A percentile compares a stretch with the other conserved stretches of the same genome.
phyloP scores from a whole-genome alignment of 352 stramenopile genomes.

The Aphanomyces euteiches region DNA sequence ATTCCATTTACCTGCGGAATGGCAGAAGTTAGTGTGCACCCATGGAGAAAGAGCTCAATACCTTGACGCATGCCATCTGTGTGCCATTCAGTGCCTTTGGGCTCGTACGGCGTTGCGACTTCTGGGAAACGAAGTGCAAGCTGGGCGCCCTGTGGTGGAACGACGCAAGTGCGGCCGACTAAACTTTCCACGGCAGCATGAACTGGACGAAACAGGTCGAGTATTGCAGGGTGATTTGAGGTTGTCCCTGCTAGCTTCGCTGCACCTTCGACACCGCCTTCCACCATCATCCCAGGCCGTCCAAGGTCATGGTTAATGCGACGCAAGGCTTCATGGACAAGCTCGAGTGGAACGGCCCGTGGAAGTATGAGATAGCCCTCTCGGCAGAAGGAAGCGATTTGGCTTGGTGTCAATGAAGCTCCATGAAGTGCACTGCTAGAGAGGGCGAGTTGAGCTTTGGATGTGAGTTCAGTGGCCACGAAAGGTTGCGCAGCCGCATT shows the following conservation, averaged over 20 bases:
- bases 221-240: conserved; percentile 60
- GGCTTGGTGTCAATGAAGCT: conserved; percentile 48
- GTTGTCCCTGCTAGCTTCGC: conserved; percentile 67
- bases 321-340: conserved; percentile 53
- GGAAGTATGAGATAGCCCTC: conserved; percentile 73
- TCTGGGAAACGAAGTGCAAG: conserved; percentile 74
- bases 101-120: conserved; percentile 55
- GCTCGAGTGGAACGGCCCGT: conserved; percentile 47
- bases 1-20: conserved; percentile 41
- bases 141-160: conserved; percentile 51
- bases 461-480: conserved; percentile 43
- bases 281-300: conserved; percentile 59
- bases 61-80: conserved; percentile 76
- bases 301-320: conserved; percentile 78
- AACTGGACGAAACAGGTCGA: conserved; percentile 58
- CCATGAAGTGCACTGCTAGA: conserved; percentile 32
- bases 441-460: conserved; percentile 48
- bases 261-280: conserved; percentile 65
- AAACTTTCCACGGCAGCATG: conserved; percentile 60
- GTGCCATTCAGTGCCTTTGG: conserved; percentile 71
- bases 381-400: conserved; percentile 60
- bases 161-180: conserved; percentile 46
- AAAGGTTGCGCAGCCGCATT: conserved; percentile 57
- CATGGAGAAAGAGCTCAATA: background rate
- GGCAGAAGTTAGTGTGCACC: background rate